phyloP scores from a whole-genome alignment of 148 eudicot genomes.

The Cornus kousa region DNA sequence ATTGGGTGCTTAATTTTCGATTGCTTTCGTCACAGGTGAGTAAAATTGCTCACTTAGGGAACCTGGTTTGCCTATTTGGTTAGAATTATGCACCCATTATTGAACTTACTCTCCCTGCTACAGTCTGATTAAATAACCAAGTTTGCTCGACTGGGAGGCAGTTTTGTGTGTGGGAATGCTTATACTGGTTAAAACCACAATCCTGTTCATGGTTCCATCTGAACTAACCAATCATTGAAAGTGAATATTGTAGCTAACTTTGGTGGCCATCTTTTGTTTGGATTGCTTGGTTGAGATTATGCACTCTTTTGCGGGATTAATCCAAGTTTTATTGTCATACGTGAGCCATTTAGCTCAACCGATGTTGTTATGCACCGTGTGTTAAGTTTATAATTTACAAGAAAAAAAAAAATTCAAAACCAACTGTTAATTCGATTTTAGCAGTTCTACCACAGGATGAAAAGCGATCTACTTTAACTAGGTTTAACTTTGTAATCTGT shows the following conservation, averaged over 20 bases:
- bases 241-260: neutral
- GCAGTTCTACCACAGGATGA: neutral
- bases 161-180: conserved; percentile 5
- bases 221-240: neutral
- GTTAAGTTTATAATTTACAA: neutral
- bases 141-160: neutral
- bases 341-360: conserved; percentile 2
- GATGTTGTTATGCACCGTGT: neutral
- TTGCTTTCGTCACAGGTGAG: neutral
- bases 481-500: conserved; percentile 1
- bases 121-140: neutral
- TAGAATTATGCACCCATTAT: neutral
- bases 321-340: neutral
- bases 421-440: neutral
- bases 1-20: neutral
- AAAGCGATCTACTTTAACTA: neutral
- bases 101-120: neutral
- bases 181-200: conserved; percentile 1
- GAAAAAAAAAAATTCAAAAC: neutral
- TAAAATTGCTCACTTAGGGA: neutral
- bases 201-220: neutral
- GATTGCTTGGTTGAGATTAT: neutral
- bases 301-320: neutral
- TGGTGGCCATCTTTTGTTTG: neutral
- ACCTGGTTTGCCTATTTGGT: neutral